A percentile compares a stretch with the other conserved stretches of the same genome.
These are phyloP conservation scores for Lycium ferocissimum DNA, from an alignment of 257 asterid species.

Conservation along the genomic window DNA sequence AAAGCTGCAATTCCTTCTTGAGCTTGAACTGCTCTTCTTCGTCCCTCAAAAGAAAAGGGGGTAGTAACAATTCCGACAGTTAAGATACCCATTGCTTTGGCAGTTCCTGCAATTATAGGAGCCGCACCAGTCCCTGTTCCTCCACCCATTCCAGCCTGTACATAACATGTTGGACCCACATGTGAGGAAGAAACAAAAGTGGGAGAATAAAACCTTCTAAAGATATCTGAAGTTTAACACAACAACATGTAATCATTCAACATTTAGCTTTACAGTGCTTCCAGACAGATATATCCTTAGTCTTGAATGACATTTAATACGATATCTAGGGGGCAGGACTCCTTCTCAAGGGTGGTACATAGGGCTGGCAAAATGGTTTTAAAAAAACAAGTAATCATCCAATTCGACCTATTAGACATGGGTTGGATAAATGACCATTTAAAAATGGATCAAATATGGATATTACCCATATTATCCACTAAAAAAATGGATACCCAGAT, in stretches of 20 bases:
- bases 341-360: constrained; percentile 11
- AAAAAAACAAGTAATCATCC: too few relatives aligned
- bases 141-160: constrained; percentile 99
- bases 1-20: constrained; percentile 97
- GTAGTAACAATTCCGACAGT: constrained; percentile 96
- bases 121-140: constrained; percentile 99
- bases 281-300: not conserved
- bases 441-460: too few relatives aligned
- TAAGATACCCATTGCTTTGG: constrained; percentile 91
- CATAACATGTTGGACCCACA: constrained; percentile 14
- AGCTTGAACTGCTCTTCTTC: constrained; percentile 94
- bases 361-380: too few relatives aligned
- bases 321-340: not conserved
- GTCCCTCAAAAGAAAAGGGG: constrained; percentile 96
- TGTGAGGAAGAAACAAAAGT: constrained; percentile 13
- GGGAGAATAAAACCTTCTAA: not conserved
- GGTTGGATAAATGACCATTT: too few relatives aligned
- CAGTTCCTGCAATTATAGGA: constrained; percentile 89
- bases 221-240: not conserved
- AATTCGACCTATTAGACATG: too few relatives aligned
- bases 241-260: not conserved
- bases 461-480: too few relatives aligned
- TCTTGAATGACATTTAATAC: not conserved
- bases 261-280: constrained; percentile 13
- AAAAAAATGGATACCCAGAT: too few relatives aligned